Base-by-base conservation (phyloP, 2,329 filamentous ascomycete species). In the Colletotrichum theobromicola region DNA sequence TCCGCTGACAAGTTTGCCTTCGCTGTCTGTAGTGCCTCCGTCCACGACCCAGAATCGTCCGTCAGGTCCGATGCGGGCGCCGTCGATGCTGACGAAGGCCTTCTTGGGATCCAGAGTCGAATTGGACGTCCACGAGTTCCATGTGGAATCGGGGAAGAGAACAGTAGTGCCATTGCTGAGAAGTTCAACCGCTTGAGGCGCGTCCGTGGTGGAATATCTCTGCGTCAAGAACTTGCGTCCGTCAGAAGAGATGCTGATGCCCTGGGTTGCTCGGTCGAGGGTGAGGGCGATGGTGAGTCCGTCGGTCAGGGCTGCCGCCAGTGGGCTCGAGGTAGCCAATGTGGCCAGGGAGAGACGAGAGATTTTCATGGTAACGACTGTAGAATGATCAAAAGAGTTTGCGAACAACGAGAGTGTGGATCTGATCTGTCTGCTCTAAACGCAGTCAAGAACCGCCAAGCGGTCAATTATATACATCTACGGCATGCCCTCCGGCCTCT, bases 31-130 rank as follows among this genome's bases (percentile, higher is more conserved):
- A 1, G 32, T 34, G 13, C 67, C 67, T 10, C 58, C 58, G 24
- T 70, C 67, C 16, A 70, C 67, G 7, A 70, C 18, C 67, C 67
- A 70, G 32, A 46, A 70, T 7, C 67, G 67, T 42, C 67, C 67
- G 24, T 70, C 60, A 5, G 67, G 60, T 2, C 67, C 67, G 6
- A 70, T 70, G 2, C 58, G 42, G 12, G 60, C 60, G 15, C 67
- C 67, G 5, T 70, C 46, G 9, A 65, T 70, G 46, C 60, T 64
- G 16, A 70, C 46, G 21, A 70, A 70, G 24, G 60, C 53, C 60
- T 65, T 70, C 37, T 30, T 65, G 21, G 67, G 67, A 5, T 65
- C 60, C 10, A 34, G n/a, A 9, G 42, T 42, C 15, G 67, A 42
- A 32, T 70, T 58, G 21, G 67, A 65, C 5, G 67, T 70, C 50